phyloP scores from a whole-genome alignment of 176 grass and related monocot genomes.

The Puccinellia tenuiflora region DNA sequence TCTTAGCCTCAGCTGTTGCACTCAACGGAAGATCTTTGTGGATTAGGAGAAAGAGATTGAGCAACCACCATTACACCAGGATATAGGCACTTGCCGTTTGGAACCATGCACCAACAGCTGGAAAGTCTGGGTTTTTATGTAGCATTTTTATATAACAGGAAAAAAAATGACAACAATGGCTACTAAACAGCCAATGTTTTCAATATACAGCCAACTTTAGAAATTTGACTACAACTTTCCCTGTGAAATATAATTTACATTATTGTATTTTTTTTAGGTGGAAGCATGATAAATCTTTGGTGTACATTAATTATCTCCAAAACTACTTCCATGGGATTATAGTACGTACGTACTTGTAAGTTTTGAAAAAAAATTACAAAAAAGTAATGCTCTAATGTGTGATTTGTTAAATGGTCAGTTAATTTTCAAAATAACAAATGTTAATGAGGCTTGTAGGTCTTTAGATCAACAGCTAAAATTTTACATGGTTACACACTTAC shows the following conservation, averaged over 20 bases:
- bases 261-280: background rate
- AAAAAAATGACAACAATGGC: background rate
- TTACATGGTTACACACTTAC: background rate
- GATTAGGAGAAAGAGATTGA: background rate
- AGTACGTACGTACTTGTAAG: background rate
- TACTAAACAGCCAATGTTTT: background rate
- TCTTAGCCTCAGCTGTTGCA: background rate
- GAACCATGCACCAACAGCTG: background rate
- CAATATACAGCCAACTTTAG: background rate
- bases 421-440: background rate
- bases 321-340: background rate
- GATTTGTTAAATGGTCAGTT: background rate
- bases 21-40: background rate
- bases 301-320: background rate
- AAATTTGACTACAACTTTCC: background rate
- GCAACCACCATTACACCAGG: background rate
- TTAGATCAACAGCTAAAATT: background rate
- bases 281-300: background rate
- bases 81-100: background rate
- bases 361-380: background rate
- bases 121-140: background rate
- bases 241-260: background rate
- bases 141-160: background rate
- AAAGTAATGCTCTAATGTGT: background rate
- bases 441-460: background rate